Percentiles rank a stretch among this genome's conserved stretches.
Conservation (phyloP, 768 basidiomycete genomes). For the Rhizopogon salebrosus region DNA sequence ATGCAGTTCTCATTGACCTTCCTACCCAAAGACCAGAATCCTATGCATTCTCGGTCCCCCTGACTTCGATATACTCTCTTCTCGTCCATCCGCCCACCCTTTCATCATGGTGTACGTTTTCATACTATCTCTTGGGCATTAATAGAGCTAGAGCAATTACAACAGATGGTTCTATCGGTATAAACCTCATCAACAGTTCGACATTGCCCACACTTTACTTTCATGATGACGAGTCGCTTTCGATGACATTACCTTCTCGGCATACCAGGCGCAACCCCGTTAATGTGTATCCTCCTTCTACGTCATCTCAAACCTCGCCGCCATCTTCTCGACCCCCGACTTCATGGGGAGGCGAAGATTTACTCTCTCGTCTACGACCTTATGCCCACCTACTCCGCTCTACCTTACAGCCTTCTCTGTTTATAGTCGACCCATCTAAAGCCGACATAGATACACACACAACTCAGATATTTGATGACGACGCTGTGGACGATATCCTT, state of each 20-base stretch:
- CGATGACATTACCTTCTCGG: conserved; percentile 49
- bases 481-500: conserved; percentile 84
- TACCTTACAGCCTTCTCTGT: conserved; percentile 78
- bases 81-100: conserved; percentile 79
- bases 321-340: conserved; percentile 36
- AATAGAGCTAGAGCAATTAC: background rate
- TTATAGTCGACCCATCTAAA: conserved; percentile 87
- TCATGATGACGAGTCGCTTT: conserved; percentile 94
- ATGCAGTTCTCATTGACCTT: conserved; percentile 80
- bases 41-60: conserved; percentile 92
- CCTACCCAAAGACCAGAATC: conserved; percentile 82
- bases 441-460: conserved; percentile 92
- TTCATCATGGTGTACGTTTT: conserved; percentile 72
- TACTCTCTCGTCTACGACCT: conserved; percentile 67
- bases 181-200: conserved; percentile 83
- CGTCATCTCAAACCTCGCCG: conserved; percentile 41
- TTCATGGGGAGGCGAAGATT: conserved; percentile 86
- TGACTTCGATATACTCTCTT: conserved; percentile 86
- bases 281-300: conserved; percentile 60
- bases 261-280: conserved; percentile 32
- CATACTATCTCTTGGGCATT: conserved; percentile 5
- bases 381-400: conserved; percentile 85
- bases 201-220: conserved; percentile 90
- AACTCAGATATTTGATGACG: conserved; percentile 76
- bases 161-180: conserved; percentile 79